Evolutionary conservation across 2,329 filamentous ascomycete genomes (phyloP), one percentile per base, ranked within the genome.

Genomic region (Achaetomium macrosporum): DNA sequence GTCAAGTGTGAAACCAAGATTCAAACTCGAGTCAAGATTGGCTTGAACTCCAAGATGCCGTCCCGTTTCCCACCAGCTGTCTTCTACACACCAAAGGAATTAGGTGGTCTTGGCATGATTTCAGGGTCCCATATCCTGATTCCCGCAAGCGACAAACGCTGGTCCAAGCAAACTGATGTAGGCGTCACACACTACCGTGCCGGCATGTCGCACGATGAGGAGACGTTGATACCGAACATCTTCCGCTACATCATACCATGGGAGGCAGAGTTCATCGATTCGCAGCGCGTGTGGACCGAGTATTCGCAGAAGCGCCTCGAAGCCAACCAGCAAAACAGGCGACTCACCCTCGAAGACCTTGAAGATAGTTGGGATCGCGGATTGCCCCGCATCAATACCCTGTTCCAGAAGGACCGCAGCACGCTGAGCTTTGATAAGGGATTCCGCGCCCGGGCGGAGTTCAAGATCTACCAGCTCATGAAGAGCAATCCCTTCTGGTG

Each of bases 1-100:
- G 93, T 99, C 68, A 99, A 99, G 73, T 99, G 93, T 63, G 93
- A 99, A 72, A 99, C 95, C 13, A 99, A 99, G 77, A 99, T 99
- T 50, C 93, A 99, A 73, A 99, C 93, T 5, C 83, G 93, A 67
- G 93, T 99, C 64, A 99, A 99, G 79, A 99, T 99, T 63, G 93
- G 93, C 2, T 72, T 99, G 56, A 99, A 99, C 73, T 97, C 92
- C 5, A 99, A 99, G 76, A 99, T 99, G 93, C 93, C 93, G 49
- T 96, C 90, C 40, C 87, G 93, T 76, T 99, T 99, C 76, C 93
- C 93, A 16, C 93, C 93, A 16, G 93, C 93, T 4, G 93, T 99
- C 2, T 99, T 99, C 73, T 99, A 99, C 66, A 99, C 93, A 0
- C 95, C 95, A 0, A 99, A 99, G 73, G 93, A 99, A 67, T 76